Percentiles rank a stretch among this genome's conserved stretches.
Conservation (phyloP, 768 basidiomycete species). For the Obba rivulosa region DNA sequence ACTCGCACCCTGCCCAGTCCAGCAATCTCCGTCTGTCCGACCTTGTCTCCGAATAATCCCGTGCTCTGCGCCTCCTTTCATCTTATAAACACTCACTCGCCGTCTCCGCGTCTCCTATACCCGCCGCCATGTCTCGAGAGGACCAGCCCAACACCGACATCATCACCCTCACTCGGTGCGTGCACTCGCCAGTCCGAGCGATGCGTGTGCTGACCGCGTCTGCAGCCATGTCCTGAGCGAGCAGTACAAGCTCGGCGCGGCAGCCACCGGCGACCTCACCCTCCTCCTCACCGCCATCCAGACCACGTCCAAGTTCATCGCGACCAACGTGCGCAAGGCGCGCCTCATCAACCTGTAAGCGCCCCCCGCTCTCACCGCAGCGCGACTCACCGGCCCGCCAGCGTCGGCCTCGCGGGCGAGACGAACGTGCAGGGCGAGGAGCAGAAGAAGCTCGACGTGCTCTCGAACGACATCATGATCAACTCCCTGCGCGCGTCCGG, state of each 20-base stretch:
- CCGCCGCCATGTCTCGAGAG: constrained; percentile 32
- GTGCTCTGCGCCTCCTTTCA: constrained; percentile 9
- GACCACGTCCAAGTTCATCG: constrained; percentile 95
- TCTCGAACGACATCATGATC: constrained; percentile 99
- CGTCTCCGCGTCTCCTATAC: constrained; percentile 6
- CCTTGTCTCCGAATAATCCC: neutral
- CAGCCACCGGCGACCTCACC: constrained; percentile 91
- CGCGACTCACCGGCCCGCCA: constrained; percentile 25
- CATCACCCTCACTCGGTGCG: constrained; percentile 88
- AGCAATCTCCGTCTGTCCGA: no score
- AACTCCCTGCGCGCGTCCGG: constrained; percentile 95
- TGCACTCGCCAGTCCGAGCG: neutral
- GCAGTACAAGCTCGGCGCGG: constrained; percentile 74
- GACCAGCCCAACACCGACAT: constrained; percentile 79
- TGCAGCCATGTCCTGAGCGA: constrained; percentile 81
- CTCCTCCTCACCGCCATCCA: constrained; percentile 94
- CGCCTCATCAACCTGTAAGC: constrained; percentile 94
- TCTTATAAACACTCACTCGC: constrained; percentile 7
- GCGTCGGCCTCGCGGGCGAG: constrained; percentile 95
- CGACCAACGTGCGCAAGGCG: constrained; percentile 95
- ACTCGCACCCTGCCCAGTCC: no score
- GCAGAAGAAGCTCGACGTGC: constrained; percentile 98
- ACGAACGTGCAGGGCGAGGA: constrained; percentile 98
- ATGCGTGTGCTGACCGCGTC: constrained; percentile 6
- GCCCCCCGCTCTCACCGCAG: constrained; percentile 1